Percentiles rank a stretch among this genome's conserved stretches.
These are phyloP conservation scores for Trypanosoma scelopori DNA, from an alignment of 208 protist genomes.

Conservation along the genomic window DNA sequence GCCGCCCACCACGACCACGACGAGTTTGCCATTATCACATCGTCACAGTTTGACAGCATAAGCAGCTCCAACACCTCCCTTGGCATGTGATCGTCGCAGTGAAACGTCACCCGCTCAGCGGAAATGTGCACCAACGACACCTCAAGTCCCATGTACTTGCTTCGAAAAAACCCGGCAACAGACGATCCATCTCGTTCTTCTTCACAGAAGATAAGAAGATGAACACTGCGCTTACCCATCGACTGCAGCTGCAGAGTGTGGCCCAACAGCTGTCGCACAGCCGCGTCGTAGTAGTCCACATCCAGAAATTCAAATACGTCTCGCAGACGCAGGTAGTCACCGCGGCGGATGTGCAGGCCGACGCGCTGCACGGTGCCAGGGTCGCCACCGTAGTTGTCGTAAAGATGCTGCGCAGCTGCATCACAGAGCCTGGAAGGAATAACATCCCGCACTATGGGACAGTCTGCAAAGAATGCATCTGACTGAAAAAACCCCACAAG, in stretches of 20 bases:
- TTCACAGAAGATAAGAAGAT: conserved; percentile 81
- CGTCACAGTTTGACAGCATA: conserved; percentile 78
- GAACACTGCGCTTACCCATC: conserved; percentile 10
- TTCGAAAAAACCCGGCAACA: conserved; percentile 48
- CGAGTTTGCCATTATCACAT: conserved; percentile 89
- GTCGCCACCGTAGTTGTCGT: conserved; percentile 33
- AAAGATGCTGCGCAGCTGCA: conserved; percentile 34
- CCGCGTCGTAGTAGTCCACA: conserved; percentile 60
- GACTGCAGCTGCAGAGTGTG: conserved; percentile 32
- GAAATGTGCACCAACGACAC: conserved; percentile 47
- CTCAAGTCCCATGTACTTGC: conserved; percentile 55
- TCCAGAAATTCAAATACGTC: conserved; percentile 76
- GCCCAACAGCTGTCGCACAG: conserved; percentile 68
- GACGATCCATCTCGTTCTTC: conserved; percentile 51
- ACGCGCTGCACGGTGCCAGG: conserved; percentile 33
- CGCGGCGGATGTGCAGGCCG: conserved; percentile 75
- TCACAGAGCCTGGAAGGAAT: conserved; percentile 35
- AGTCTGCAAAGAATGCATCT: conserved; percentile 61
- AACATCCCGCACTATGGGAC: conserved; percentile 34
- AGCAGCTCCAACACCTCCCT: conserved; percentile 80
- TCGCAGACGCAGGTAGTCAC: conserved; percentile 68
- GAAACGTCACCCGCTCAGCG: conserved; percentile 24
- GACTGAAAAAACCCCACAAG: conserved; percentile 89
- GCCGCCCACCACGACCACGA: conserved; percentile 88
- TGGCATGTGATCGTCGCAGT: conserved; percentile 14